These are phyloP conservation scores for Fusarium humuli DNA, from an alignment of 2,329 filamentous ascomycete genomes.

Conservation along the genomic window DNA sequence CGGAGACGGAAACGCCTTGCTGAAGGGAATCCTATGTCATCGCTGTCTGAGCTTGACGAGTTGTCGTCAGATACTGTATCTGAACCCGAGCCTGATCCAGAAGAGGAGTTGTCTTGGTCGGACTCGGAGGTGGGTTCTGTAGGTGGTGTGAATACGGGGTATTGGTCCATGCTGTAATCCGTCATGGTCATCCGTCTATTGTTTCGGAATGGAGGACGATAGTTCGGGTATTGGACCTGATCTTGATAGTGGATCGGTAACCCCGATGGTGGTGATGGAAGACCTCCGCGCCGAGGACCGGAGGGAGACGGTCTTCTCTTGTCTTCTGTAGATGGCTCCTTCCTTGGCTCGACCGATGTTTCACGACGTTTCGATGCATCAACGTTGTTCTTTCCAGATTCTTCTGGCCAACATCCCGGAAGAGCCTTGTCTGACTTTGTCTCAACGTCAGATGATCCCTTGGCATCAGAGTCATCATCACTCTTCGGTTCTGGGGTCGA, in stretches of 20 bases:
- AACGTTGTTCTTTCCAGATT: slow-evolving; percentile 34
- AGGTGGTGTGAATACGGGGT: slow-evolving; percentile 30
- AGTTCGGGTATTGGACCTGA: background rate
- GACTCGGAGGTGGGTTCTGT: slow-evolving; percentile 28
- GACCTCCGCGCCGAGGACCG: background rate
- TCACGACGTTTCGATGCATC: slow-evolving; percentile 21
- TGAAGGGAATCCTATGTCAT: slow-evolving; percentile 2
- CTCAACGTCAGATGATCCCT: slow-evolving; percentile 15
- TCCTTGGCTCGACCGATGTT: slow-evolving; percentile 4
- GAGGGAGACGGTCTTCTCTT: slow-evolving; percentile 11
- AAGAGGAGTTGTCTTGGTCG: slow-evolving; percentile 32
- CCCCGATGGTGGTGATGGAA: background rate
- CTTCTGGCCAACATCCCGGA: slow-evolving; percentile 39
- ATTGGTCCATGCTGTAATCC: slow-evolving; percentile 23
- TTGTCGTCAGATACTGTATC: slow-evolving; percentile 34
- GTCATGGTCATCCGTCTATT: slow-evolving; percentile 17
- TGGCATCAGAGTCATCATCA: slow-evolving; percentile 20
- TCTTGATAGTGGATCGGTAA: slow-evolving; percentile 1
- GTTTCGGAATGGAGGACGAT: background rate
- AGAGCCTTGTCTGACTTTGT: slow-evolving; percentile 21
- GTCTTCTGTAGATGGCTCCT: slow-evolving; percentile 17
- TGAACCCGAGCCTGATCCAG: slow-evolving; percentile 39
- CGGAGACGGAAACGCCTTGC: background rate
- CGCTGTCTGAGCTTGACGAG: slow-evolving; percentile 42
- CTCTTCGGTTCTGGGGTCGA: background rate